Evolutionary conservation across 768 basidiomycete species (phyloP).

Genomic region (Leccinum olivaceopallidum): DNA sequence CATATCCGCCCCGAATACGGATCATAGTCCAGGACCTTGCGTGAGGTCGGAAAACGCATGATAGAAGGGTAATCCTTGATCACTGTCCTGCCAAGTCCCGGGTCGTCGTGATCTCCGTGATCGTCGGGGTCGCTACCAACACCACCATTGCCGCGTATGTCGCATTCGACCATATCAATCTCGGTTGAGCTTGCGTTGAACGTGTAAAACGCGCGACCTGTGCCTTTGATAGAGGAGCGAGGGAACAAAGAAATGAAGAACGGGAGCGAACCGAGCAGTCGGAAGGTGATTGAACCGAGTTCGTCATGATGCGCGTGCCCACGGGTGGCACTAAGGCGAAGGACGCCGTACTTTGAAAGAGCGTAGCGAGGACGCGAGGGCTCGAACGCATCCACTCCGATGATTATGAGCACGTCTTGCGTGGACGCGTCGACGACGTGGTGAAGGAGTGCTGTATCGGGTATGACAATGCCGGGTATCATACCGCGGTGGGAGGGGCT

Average conservation of each 20-base stretch:
- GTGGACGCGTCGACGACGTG: slow-evolving; percentile 11
- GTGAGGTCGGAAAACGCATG: background rate
- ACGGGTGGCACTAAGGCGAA: slow-evolving; percentile 2
- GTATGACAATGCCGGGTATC: slow-evolving; percentile 1
- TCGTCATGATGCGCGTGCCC: background rate
- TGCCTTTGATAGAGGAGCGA: slow-evolving; percentile 16
- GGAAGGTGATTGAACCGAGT: slow-evolving; percentile 15
- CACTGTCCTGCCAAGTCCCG: background rate
- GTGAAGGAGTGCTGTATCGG: slow-evolving; percentile 8
- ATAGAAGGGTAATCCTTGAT: slow-evolving; percentile 8
- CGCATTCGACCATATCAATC: slow-evolving; percentile 14
- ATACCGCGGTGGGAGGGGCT: slow-evolving; percentile 12
- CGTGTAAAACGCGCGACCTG: slow-evolving; percentile 15
- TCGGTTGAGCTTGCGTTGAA: background rate
- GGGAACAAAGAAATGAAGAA: background rate
- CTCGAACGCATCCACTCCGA: slow-evolving; percentile 4
- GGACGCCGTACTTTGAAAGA: slow-evolving; percentile 4
- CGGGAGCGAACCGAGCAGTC: background rate
- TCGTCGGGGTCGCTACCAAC: background rate
- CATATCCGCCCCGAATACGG: slow-evolving; percentile 23
- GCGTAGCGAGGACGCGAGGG: background rate
- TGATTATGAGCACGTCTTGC: slow-evolving; percentile 11
- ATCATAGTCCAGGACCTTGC: slow-evolving; percentile 20
- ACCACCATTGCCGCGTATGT: slow-evolving; percentile 1
- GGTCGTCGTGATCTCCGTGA: no score